These are phyloP conservation scores for Sclerotinia nivalis DNA, from an alignment of 2,329 filamentous ascomycete species.

Conservation along the genomic window DNA sequence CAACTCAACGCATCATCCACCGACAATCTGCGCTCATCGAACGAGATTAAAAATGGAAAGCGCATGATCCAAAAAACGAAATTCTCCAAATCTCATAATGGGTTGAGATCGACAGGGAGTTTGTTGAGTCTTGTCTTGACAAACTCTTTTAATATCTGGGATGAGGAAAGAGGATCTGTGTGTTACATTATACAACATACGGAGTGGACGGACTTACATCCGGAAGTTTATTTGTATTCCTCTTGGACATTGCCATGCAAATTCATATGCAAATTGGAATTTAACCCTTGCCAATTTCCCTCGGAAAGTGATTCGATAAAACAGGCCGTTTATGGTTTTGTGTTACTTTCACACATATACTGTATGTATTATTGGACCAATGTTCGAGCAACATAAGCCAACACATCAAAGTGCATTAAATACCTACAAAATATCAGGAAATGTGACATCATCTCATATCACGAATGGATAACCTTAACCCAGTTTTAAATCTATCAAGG, in stretches of 20 bases:
- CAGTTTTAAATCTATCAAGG: neutral
- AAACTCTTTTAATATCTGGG: neutral
- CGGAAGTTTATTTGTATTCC: neutral
- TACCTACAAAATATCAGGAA: neutral
- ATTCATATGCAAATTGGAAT: slow-evolving; percentile 1
- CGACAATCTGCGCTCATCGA: neutral
- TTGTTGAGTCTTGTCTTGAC: slow-evolving; percentile 4
- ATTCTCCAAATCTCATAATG: neutral
- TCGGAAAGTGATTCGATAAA: neutral
- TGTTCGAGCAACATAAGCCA: slow-evolving; percentile 10
- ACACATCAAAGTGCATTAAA: slow-evolving; percentile 9
- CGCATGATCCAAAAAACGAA: neutral
- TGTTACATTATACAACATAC: neutral
- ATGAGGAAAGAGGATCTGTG: slow-evolving; percentile 3
- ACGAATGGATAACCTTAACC: neutral
- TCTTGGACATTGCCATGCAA: neutral
- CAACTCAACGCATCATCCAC: neutral
- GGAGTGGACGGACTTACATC: neutral
- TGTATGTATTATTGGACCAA: slow-evolving; percentile 16
- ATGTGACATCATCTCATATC: neutral
- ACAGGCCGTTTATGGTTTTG: neutral
- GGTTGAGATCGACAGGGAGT: neutral
- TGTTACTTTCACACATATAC: neutral
- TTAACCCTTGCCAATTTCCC: neutral
- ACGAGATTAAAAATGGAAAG: neutral